A percentile compares a stretch with the other conserved stretches of the same genome.
Conservation (phyloP, 2,329 filamentous ascomycete species). For the Teratosphaeria destructans region DNA sequence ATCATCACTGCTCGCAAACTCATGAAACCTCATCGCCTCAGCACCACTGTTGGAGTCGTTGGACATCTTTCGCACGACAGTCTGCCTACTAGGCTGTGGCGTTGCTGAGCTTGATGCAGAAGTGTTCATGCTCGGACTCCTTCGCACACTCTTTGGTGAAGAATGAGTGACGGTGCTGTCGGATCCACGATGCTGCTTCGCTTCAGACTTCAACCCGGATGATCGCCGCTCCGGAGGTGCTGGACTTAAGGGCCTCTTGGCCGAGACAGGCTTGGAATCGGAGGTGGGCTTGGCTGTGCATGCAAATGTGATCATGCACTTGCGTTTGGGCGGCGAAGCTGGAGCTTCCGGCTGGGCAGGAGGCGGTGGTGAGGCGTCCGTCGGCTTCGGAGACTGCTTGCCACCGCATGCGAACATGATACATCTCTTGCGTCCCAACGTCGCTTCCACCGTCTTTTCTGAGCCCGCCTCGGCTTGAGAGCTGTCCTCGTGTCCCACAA, state of each 20-base stretch:
- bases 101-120: conserved; percentile 5
- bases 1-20: conserved; percentile 74
- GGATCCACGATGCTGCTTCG: conserved; percentile 35
- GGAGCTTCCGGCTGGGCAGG: conserved; percentile 5
- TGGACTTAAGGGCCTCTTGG: conserved; percentile 30
- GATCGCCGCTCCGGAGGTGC: conserved; percentile 25
- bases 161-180: conserved; percentile 41
- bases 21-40: conserved; percentile 61
- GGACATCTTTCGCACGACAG: conserved; percentile 20
- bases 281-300: conserved; percentile 48
- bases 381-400: conserved; percentile 43
- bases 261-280: conserved; percentile 22
- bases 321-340: conserved; percentile 38
- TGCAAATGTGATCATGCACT: conserved; percentile 62
- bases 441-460: conserved; percentile 52
- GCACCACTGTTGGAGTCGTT: conserved; percentile 24
- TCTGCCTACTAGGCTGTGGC: conserved; percentile 13
- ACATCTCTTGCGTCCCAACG: conserved; percentile 67
- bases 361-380: conserved; percentile 22
- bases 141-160: conserved; percentile 35
- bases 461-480: conserved; percentile 16
- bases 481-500: conserved; percentile 27
- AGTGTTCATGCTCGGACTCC: conserved; percentile 18
- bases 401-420: conserved; percentile 84
- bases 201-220: conserved; percentile 1